phyloP scores from a whole-genome alignment of 306 rosid species.

The Cicer pinnatifidum region DNA sequence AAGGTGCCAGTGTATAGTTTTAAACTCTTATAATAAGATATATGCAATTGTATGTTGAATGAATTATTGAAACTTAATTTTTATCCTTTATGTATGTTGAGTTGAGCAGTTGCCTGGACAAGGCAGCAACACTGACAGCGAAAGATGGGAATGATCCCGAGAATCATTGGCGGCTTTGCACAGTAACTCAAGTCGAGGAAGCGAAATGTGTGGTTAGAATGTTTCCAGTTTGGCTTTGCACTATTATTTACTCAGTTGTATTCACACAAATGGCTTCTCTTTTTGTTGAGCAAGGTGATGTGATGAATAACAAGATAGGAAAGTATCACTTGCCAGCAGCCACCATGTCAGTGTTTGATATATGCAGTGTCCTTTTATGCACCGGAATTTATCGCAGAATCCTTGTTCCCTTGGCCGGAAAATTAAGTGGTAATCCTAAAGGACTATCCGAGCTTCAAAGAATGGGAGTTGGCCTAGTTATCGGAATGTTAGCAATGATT shows the following conservation, averaged over 20 bases:
- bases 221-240: slow-evolving; percentile 70
- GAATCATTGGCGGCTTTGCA: slow-evolving; percentile 61
- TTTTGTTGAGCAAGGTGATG: slow-evolving; percentile 71
- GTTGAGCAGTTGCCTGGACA: slow-evolving; percentile 61
- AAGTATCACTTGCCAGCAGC: slow-evolving; percentile 62
- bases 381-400: slow-evolving; percentile 55
- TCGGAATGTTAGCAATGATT: slow-evolving; percentile 61
- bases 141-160: slow-evolving; percentile 16
- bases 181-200: slow-evolving; percentile 73
- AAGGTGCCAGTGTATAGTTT: not conserved
- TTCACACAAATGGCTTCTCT: slow-evolving; percentile 77
- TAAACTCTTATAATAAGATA: not conserved
- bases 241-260: slow-evolving; percentile 64
- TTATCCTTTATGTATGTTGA: not conserved
- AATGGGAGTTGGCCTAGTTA: slow-evolving; percentile 65
- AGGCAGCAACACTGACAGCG: slow-evolving; percentile 56
- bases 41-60: slow-evolving; percentile 8
- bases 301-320: slow-evolving; percentile 52
- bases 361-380: slow-evolving; percentile 54
- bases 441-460: slow-evolving; percentile 64
- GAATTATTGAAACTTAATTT: slow-evolving; percentile 16
- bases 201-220: slow-evolving; percentile 64
- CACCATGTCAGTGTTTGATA: slow-evolving; percentile 68
- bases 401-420: slow-evolving; percentile 54
- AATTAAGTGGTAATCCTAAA: slow-evolving; percentile 48